Base-by-base conservation (phyloP, 176 grass and related monocot genomes). In the Oryza glumipatula region DNA sequence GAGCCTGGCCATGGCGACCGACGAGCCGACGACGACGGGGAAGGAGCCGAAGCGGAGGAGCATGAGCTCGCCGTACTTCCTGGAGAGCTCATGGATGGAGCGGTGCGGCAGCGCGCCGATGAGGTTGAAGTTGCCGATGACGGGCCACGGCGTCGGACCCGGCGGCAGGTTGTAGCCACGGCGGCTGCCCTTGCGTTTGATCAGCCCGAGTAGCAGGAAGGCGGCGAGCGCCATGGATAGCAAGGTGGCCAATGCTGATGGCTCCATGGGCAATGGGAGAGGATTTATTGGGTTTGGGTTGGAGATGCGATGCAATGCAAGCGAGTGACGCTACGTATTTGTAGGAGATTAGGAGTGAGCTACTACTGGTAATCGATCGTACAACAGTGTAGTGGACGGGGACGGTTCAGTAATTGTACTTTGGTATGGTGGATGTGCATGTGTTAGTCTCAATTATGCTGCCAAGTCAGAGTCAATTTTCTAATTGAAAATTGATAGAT, bases 111-210 rank as follows among this genome's bases (percentile, higher is more conserved):
- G 84, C 43, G 52, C 11, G 21, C 84, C 84, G 45, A 90, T 90
- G 45, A 79, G 88, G 71, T 86, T 26, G 39, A 90, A 80, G 30
- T 90, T 90, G 22, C 88, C 88, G 33, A 90, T 86, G 68, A 90
- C 35, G 3, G 88, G 88, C 88, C 79, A 90, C 12, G 84, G 74
- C 63, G 66, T 86, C 8, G 84, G 84, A 1, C 88, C 84, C 12
- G 84, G 88, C 2, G 88, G 88, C 19, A 90, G 83, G 30, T 90
- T 86, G n/a, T 64, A 73, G 12, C 71, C n/a, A 4, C 73, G 38
- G 11, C 73, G 38, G 15, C 47, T 15, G 23, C 1, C 5, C 9
- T 32, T 32, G 78, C 47, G 12, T 35, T n/a, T 5, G 3, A 4
- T 30, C 13, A 51, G 24, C 28, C 71, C 43, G 79, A 78, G 72